phyloP scores from a whole-genome alignment of 2,329 filamentous ascomycete genomes.

The Knufia fluminis region DNA sequence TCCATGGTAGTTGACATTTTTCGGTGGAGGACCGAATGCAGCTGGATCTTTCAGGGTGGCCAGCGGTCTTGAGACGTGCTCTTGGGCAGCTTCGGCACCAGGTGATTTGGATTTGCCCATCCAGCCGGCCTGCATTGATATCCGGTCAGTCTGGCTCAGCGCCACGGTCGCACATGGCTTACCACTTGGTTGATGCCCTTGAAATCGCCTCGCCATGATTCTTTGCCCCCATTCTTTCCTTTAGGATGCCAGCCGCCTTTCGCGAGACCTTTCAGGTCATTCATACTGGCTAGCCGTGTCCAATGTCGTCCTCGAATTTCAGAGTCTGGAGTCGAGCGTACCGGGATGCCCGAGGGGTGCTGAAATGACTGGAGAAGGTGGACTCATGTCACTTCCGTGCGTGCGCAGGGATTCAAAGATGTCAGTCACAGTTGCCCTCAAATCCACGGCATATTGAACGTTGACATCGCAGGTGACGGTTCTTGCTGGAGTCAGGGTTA shows the following conservation, averaged over 20 bases:
- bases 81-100: slow-evolving; percentile 25
- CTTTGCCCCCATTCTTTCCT: slow-evolving; percentile 42
- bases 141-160: slow-evolving; percentile 12
- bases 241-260: slow-evolving; percentile 49
- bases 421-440: no score
- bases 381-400: no score
- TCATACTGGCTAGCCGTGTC: slow-evolving; percentile 28
- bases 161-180: slow-evolving; percentile 22
- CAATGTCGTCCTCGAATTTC: neutral
- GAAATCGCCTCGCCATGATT: slow-evolving; percentile 48
- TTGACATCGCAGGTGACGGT: no score
- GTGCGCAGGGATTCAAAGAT: no score
- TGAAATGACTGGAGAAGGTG: no score
- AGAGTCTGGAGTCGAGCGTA: neutral
- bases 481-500: no score
- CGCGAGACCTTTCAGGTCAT: slow-evolving; percentile 37
- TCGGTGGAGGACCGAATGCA: slow-evolving; percentile 73
- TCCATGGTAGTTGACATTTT: slow-evolving; percentile 46
- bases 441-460: no score
- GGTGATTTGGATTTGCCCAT: slow-evolving; percentile 47
- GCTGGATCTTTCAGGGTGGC: slow-evolving; percentile 64
- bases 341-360: no score
- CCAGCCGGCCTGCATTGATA: slow-evolving; percentile 44
- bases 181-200: slow-evolving; percentile 51
- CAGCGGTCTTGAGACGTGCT: slow-evolving; percentile 55